Base-by-base conservation (phyloP, 2,329 filamentous ascomycete species). In the Phialophora tarda region DNA sequence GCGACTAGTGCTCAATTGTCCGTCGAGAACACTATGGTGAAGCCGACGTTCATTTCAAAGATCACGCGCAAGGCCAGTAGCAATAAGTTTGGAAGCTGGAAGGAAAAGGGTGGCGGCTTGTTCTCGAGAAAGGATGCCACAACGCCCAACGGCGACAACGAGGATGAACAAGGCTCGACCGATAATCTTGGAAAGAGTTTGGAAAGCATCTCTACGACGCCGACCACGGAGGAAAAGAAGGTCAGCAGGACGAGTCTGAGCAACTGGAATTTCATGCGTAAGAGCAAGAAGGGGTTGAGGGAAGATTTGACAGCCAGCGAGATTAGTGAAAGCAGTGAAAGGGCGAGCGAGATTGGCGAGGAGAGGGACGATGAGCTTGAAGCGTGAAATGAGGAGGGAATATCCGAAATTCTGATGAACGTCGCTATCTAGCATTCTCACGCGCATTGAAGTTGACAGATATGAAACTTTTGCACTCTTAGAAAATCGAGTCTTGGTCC, bases 21-120 rank as follows among this genome's bases (percentile, higher is more conserved):
- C 4, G 11, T 72, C n/a, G 71, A 73, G 17, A 71, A 60, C 17
- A 70, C 69, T 12, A 71, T 71, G 0, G 70, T 63, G 55, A 83
- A 82, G 69, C 82, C 82, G 66, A 82, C 81, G 7, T 81, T 84
- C 61, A 83, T 84, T 65, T 82, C 81, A 63, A 83, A 82, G 68
- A 80, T 84, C 63, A 83, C 81, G 7, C 80, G 82, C 59, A 84
- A 83, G 68, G 79, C 81, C 58, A 82, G 80, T 11, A 79, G 81
- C 75, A 84, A 82, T 67, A 83, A 83, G 72, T 82, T 81, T 66
- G 76, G 79, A 57, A 80, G 81, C 14, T 84, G 82, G 82, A 83
- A 83, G 72, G 81, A 83, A 62, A 80, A 82, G 47, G 78, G 77
- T 11, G 28, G 59, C 32, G 61, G 69, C 50, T 70, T 83, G 6